Base-by-base conservation (phyloP, 2,329 filamentous ascomycete genomes). In the Gyromitra esculenta region DNA sequence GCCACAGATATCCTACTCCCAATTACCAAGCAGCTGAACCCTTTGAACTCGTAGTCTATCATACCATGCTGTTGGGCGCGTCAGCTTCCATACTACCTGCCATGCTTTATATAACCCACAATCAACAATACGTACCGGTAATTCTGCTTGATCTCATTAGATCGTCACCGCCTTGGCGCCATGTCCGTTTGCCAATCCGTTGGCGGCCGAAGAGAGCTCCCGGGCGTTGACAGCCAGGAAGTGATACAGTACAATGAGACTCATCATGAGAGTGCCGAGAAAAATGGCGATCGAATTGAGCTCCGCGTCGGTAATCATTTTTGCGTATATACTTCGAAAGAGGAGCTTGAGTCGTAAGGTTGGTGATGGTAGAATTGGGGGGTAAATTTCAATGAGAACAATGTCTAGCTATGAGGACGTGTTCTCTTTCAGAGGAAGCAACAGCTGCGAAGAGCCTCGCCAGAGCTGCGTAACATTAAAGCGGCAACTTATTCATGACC, bases 201-300 rank as follows among this genome's bases (percentile, higher is more conserved):
- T 63, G 18, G 50, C 50, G 9, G 72, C 15, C 13, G 65, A 60
- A 7, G 75, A 77, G 45, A 75, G 62, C 37, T 79, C 77, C 35
- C 88, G 87, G n/a, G 93, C 89, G 83, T 99, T 98, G 86, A 97
- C 89, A 84, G 98, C 95, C 81, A 99, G 90, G 85, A 96, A 98
- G 84, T 98, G 94, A 85, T 99, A 98, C 37, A 97, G 85, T 39
- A 99, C 90, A 80, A 98, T 97, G 78, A 99, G 88, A 57, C 97
- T 87, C 92, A 98, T 95, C 79, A 95, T 90, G 52, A 91, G 89
- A 71, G 90, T 92, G 85, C 96, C 96, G 76, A 99, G 92, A 84
- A 97, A 95, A 84, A 98, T 90, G 84, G 96, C 94, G 39, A 99
- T 89, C 78, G 89, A 89, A 88, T 98, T 97, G 81, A 99, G 91